Base-by-base conservation (phyloP, 352 stramenopile genomes). In the Sclerospora graminicola region DNA sequence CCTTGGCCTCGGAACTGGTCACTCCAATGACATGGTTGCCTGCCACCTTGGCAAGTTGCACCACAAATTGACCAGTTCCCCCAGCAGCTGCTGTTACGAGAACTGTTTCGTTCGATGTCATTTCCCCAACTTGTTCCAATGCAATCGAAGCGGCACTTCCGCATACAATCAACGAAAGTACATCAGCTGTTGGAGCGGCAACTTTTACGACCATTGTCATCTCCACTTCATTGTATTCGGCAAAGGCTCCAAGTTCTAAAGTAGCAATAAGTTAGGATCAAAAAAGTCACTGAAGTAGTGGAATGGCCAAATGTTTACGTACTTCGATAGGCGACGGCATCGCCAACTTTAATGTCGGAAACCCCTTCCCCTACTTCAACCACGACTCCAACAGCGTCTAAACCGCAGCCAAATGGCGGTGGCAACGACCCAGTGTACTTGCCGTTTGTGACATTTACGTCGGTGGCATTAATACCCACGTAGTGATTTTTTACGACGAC, bases 381-480 rank as follows among this genome's bases (percentile, higher is more conserved):
- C 8, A 82, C 56, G 8, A 69, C 44, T 9, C 69, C 68, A 4
- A 65, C 60, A 40, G 50, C 62, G 1, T 81, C 62, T 9, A 81
- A 24, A 11, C 68, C 68, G 14, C 66, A 77, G 15, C 57, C 63
- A 38, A 82, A 82, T 10, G 69, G 69, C 21, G 63, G 63, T 4
- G 54, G 41, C 5, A 59, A 43, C 5, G 45, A 13, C 11, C 47
- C 24, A 15, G 47, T 43, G 56, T 75, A 78, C 4, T 35, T 45
- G 16, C 61, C 69, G 29, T 52, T 60, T 1, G 66, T 74, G 2
- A 76, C 11, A 50, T 69, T 76, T 41, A 82, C 58, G 41, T 78
- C 63, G 15, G 63, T 69, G 41, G 60, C 66, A 30, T 78, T 78
- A 45, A 78, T 69, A 10, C 65, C 65, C 23, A 77, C 34, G 39